A percentile compares a stretch with the other conserved stretches of the same genome.
Conservation (phyloP, 2,329 filamentous ascomycete genomes). For the Cercospora sp. region DNA sequence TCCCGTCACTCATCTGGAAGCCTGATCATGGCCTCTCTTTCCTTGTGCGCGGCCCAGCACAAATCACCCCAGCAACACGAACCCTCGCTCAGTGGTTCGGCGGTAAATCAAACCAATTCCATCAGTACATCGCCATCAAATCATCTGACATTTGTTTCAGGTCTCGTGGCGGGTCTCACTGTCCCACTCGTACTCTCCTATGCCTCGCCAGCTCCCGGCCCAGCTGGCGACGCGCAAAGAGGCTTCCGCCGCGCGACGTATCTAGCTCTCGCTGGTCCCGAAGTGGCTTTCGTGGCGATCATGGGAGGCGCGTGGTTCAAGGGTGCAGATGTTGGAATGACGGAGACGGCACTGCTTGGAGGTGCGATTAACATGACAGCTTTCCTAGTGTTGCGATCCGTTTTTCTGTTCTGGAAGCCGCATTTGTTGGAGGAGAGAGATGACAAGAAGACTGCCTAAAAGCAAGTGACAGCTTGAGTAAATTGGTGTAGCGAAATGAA, state of each 20-base stretch:
- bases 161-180: slow-evolving; percentile 9
- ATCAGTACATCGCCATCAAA: background rate
- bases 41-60: slow-evolving; percentile 11
- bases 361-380: slow-evolving; percentile 6
- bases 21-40: slow-evolving; percentile 21
- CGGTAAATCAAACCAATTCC: background rate
- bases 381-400: background rate
- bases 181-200: slow-evolving; percentile 9
- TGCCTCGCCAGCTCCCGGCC: background rate
- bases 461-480: too few relatives aligned
- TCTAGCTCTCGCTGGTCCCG: background rate
- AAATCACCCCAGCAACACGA: slow-evolving; percentile 14
- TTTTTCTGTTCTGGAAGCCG: slow-evolving; percentile 12
- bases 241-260: slow-evolving; percentile 10
- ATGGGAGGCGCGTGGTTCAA: slow-evolving; percentile 12
- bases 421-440: slow-evolving; percentile 14
- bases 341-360: slow-evolving; percentile 4
- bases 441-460: background rate
- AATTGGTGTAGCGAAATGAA: slow-evolving; percentile 42
- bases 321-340: slow-evolving; percentile 10
- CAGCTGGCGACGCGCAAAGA: slow-evolving; percentile 11
- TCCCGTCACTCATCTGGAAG: slow-evolving; percentile 18
- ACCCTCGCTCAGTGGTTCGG: slow-evolving; percentile 9
- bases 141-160: background rate
- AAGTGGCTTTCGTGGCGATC: slow-evolving; percentile 2